These are phyloP conservation scores for Globisporangium splendens DNA, from an alignment of 352 stramenopile species.

Conservation along the genomic window DNA sequence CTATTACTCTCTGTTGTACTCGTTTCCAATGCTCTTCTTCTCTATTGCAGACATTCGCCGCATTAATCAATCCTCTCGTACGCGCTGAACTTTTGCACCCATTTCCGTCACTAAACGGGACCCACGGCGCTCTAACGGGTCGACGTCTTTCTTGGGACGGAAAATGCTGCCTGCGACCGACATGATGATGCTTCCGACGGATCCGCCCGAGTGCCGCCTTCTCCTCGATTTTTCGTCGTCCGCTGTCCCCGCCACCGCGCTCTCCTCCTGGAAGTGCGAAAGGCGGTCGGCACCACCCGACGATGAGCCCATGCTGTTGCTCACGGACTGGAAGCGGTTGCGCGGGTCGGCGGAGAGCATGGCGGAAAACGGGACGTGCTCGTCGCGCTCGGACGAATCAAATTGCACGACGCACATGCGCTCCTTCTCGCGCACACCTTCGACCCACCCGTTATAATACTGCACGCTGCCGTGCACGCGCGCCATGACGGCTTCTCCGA, in stretches of 20 bases:
- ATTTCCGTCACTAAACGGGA: slow-evolving; percentile 46
- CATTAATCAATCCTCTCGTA: neutral
- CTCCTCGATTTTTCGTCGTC: neutral
- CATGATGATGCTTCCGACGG: slow-evolving; percentile 58
- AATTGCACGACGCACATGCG: slow-evolving; percentile 63
- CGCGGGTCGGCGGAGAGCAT: slow-evolving; percentile 67
- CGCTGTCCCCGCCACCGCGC: slow-evolving; percentile 8
- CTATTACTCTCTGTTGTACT: too few relatives aligned
- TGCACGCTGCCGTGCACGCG: slow-evolving; percentile 46
- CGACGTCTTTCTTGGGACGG: slow-evolving; percentile 28
- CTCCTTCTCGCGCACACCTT: slow-evolving; percentile 51
- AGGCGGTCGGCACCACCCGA: slow-evolving; percentile 22
- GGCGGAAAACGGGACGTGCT: slow-evolving; percentile 51
- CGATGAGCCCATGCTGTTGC: slow-evolving; percentile 36
- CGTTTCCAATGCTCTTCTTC: neutral
- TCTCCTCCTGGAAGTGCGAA: slow-evolving; percentile 17
- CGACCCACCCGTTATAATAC: slow-evolving; percentile 62
- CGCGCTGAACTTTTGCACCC: slow-evolving; percentile 17
- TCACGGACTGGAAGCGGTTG: slow-evolving; percentile 35
- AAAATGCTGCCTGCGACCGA: slow-evolving; percentile 52
- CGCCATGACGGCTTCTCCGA: slow-evolving; percentile 62
- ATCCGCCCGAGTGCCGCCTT: slow-evolving; percentile 45
- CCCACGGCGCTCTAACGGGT: slow-evolving; percentile 27
- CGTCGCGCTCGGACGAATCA: slow-evolving; percentile 65
- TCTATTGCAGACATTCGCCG: slow-evolving; percentile 1